Percentiles rank a stretch among this genome's conserved stretches.
These are phyloP conservation scores for Glycine tomentella DNA, from an alignment of 306 rosid genomes.

Conservation along the genomic window DNA sequence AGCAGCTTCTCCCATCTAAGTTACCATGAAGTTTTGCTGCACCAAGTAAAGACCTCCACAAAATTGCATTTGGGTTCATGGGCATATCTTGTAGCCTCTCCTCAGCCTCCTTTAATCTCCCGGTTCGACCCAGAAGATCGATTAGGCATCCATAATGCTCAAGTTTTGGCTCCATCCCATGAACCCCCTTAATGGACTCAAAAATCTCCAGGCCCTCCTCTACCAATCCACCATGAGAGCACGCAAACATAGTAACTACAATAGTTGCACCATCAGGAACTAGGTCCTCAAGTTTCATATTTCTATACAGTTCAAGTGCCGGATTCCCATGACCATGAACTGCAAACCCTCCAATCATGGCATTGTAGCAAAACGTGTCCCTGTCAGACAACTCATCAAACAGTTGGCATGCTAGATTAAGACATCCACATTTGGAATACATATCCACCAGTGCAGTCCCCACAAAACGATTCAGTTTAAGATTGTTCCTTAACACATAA, in stretches of 20 bases:
- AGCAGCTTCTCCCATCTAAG: constrained; percentile 54
- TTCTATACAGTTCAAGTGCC: constrained; percentile 55
- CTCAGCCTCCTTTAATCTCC: constrained; percentile 57
- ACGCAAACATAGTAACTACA: constrained; percentile 56
- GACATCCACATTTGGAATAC: constrained; percentile 58
- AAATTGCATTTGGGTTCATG: constrained; percentile 56
- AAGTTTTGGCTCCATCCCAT: constrained; percentile 51
- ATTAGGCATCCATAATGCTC: constrained; percentile 58
- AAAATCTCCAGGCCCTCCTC: constrained; percentile 53
- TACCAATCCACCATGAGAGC: constrained; percentile 57
- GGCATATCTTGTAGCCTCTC: constrained; percentile 52
- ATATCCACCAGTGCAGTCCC: constrained; percentile 57
- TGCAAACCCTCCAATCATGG: constrained; percentile 59
- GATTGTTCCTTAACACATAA: constrained; percentile 48
- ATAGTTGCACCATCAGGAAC: constrained; percentile 54
- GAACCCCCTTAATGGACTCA: constrained; percentile 45
- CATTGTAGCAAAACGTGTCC: constrained; percentile 53
- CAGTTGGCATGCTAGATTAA: constrained; percentile 52
- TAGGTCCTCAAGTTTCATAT: constrained; percentile 45
- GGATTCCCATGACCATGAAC: constrained; percentile 54
- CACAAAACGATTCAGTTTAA: constrained; percentile 52
- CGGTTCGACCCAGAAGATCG: constrained; percentile 58
- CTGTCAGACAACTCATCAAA: constrained; percentile 51
- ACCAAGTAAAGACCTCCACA: constrained; percentile 65
- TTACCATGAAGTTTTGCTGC: constrained; percentile 58